Evolutionary conservation across 1,139 yeast species (phyloP).

Genomic region (Arxiozyma heterogenica): DNA sequence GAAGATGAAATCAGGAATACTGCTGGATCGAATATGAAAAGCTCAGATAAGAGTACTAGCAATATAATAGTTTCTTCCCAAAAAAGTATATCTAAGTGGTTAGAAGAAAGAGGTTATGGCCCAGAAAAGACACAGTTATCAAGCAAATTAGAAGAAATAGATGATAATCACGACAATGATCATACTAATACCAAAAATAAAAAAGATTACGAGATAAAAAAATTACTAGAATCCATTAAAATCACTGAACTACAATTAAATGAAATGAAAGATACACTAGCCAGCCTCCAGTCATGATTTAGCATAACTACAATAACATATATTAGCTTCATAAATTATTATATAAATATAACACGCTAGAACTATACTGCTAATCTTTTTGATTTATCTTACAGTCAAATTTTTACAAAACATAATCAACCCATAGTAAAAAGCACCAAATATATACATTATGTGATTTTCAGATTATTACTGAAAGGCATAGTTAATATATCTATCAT

Average conservation of each 20-base stretch:
- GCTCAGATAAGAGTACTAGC: conserved; percentile 6
- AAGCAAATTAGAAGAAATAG: not conserved
- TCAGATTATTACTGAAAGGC: too few relatives aligned
- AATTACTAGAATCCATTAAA: conserved; percentile 45
- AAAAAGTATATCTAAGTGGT: conserved; percentile 73
- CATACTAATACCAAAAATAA: conserved; percentile 3
- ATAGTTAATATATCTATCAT: too few relatives aligned
- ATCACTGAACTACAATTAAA: conserved; percentile 46
- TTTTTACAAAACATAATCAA: too few relatives aligned
- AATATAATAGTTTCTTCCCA: conserved; percentile 40
- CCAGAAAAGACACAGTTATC: conserved; percentile 9
- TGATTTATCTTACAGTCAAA: too few relatives aligned
- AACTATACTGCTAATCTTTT: not conserved
- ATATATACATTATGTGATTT: too few relatives aligned
- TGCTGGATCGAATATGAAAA: conserved; percentile 19
- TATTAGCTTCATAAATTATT: not conserved
- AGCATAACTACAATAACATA: not conserved
- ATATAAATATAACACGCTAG: not conserved
- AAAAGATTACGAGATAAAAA: conserved; percentile 33
- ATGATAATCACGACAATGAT: not conserved
- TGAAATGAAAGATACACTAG: conserved; percentile 29
- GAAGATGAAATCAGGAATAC: conserved; percentile 30
- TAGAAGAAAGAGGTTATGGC: conserved; percentile 43
- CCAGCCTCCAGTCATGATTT: conserved; percentile 1
- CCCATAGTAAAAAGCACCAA: too few relatives aligned